A percentile compares a stretch with the other conserved stretches of the same genome.
Evolutionary conservation across 768 basidiomycete species (phyloP).

Genomic region (Kwoniella shandongensis): DNA sequence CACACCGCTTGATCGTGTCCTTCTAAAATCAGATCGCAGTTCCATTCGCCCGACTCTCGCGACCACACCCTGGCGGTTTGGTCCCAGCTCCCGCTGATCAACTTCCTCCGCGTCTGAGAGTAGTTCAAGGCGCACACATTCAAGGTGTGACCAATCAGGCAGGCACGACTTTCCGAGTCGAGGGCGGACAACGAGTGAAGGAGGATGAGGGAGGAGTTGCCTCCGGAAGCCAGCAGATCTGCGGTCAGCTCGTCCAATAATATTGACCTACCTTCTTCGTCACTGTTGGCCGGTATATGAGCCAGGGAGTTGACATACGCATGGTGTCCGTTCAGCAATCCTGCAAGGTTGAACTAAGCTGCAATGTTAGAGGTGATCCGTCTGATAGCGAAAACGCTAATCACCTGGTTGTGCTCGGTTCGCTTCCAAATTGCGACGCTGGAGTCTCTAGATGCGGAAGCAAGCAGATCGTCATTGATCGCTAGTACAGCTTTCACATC

Average conservation of each 20-base stretch:
- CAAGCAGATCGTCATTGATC: slow-evolving; percentile 20
- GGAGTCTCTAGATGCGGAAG: slow-evolving; percentile 37
- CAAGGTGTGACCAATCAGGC: slow-evolving; percentile 35
- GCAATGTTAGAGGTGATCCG: neutral
- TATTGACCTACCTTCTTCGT: too few species aligned
- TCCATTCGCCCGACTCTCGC: slow-evolving; percentile 19
- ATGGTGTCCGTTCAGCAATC: slow-evolving; percentile 35
- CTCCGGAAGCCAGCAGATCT: slow-evolving; percentile 34
- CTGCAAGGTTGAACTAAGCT: slow-evolving; percentile 28
- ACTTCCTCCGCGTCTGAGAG: slow-evolving; percentile 18
- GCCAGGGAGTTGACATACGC: slow-evolving; percentile 50
- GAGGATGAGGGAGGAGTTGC: slow-evolving; percentile 42
- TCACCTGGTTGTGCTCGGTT: neutral
- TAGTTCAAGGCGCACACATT: slow-evolving; percentile 42
- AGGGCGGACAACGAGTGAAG: slow-evolving; percentile 32
- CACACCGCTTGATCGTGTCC: slow-evolving; percentile 51
- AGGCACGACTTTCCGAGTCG: slow-evolving; percentile 25
- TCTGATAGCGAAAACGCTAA: neutral
- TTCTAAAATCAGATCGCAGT: slow-evolving; percentile 24
- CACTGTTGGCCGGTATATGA: slow-evolving; percentile 27
- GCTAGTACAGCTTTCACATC: slow-evolving; percentile 45
- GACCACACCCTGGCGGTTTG: slow-evolving; percentile 49
- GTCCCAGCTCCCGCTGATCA: slow-evolving; percentile 53
- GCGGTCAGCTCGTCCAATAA: too few species aligned
- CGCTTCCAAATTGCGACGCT: slow-evolving; percentile 37